Conservation (phyloP, 2,329 filamentous ascomycete species). For the Acarospora socialis region DNA sequence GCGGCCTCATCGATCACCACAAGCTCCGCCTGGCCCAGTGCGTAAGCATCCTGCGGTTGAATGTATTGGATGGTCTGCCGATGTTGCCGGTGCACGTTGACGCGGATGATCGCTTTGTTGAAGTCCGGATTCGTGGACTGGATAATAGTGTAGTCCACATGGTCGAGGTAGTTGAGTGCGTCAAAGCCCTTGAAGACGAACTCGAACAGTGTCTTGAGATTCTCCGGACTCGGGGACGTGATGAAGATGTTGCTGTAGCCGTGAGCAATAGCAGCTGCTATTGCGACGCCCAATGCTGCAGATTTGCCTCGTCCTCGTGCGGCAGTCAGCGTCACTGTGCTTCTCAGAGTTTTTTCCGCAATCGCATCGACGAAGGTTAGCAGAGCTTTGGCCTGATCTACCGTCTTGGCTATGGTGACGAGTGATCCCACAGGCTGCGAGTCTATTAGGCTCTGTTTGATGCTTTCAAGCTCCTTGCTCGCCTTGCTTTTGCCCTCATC, state of each 20-base stretch:
- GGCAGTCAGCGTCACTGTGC: constrained; percentile 85
- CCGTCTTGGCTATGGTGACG: constrained; percentile 71
- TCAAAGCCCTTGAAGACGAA: constrained; percentile 99
- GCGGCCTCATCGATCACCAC: constrained; percentile 96
- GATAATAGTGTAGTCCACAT: constrained; percentile 94
- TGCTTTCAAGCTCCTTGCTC: constrained; percentile 60
- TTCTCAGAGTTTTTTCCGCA: constrained; percentile 84
- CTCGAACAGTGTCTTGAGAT: constrained; percentile 95
- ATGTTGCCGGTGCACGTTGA: constrained; percentile 90
- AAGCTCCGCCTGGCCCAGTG: constrained; percentile 85
- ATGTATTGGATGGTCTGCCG: constrained; percentile 98
- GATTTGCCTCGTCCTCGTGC: constrained; percentile 94
- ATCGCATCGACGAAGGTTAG: constrained; percentile 94
- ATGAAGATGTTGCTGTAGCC: constrained; percentile 99
- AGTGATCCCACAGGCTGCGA: constrained; percentile 75
- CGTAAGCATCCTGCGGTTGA: constrained; percentile 87
- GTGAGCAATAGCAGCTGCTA: constrained; percentile 85
- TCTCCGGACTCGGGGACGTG: constrained; percentile 92
- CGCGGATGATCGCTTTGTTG: constrained; percentile 95
- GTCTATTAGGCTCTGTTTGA: constrained; percentile 79
- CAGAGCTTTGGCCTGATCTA: constrained; percentile 94
- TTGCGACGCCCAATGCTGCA: constrained; percentile 82
- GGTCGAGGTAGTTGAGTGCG: constrained; percentile 81
- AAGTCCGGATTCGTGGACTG: constrained; percentile 97
- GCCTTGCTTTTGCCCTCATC: constrained; percentile 57